phyloP scores from a whole-genome alignment of 1,284 basidiomycete genomes.

The Cutaneotrichosporon cyanovorans region DNA sequence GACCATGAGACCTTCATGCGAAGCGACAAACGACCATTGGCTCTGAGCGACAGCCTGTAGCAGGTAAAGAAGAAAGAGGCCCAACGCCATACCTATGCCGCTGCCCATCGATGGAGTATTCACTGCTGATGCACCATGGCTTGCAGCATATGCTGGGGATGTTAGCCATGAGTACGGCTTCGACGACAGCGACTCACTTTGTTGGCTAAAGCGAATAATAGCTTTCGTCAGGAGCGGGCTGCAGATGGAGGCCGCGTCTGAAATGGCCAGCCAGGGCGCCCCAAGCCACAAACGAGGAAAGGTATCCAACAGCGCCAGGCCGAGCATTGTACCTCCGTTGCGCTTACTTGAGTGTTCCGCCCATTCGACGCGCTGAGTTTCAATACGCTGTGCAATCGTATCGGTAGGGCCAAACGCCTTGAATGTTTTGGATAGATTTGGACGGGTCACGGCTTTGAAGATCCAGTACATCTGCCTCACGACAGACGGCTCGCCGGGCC shows the following conservation, averaged over 20 bases:
- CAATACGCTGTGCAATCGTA: too few species aligned
- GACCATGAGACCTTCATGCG: not conserved
- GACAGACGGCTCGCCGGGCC: too few species aligned
- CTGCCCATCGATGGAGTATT: not conserved
- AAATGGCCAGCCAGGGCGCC: constrained; percentile 40
- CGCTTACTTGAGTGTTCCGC: constrained; percentile 37
- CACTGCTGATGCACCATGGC: not conserved
- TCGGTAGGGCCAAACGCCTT: too few species aligned
- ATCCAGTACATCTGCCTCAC: too few species aligned
- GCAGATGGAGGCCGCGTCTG: not conserved
- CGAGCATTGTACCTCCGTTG: constrained; percentile 50
- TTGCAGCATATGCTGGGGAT: not conserved
- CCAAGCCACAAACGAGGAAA: constrained; percentile 65
- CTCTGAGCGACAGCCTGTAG: not conserved
- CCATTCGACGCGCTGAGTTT: constrained; percentile 20
- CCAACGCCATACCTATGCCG: constrained; percentile 1
- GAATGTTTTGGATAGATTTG: too few species aligned
- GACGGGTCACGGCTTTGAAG: constrained; percentile 47
- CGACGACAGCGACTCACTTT: constrained; percentile 1
- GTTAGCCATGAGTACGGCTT: too few species aligned
- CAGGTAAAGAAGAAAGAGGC: not conserved
- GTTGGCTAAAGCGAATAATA: constrained; percentile 5
- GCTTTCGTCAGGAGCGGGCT: constrained; percentile 3
- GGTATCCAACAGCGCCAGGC: constrained; percentile 64
- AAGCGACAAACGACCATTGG: not conserved